Evolutionary conservation across 2,329 filamentous ascomycete species (phyloP).

Genomic region (Xylaria sp.): DNA sequence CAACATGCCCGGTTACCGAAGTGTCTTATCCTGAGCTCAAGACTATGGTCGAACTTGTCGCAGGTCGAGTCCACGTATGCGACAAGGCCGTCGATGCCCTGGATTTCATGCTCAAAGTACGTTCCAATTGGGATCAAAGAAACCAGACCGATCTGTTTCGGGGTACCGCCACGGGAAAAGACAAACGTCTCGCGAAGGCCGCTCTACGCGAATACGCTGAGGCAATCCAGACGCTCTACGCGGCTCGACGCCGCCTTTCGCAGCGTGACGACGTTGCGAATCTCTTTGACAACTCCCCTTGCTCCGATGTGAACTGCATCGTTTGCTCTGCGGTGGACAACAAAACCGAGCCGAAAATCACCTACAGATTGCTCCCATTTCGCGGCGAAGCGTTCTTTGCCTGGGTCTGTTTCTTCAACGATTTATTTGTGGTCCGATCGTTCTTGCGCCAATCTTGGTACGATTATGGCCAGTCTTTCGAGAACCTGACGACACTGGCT

Average conservation of each 20-base stretch:
- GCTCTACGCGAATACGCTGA: neutral
- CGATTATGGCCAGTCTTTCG: neutral
- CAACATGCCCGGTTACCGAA: neutral
- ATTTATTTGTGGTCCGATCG: slow-evolving; percentile 2
- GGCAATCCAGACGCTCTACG: neutral
- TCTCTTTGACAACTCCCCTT: neutral
- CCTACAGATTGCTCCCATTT: neutral
- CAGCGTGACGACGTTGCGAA: neutral
- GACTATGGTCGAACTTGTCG: neutral
- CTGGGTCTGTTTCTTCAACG: slow-evolving; percentile 14
- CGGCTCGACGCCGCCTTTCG: neutral
- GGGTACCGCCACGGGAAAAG: too few species aligned
- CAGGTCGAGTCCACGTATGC: neutral
- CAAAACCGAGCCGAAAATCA: neutral
- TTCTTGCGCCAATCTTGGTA: neutral
- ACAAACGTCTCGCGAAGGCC: too few species aligned
- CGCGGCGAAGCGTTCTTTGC: slow-evolving; percentile 11
- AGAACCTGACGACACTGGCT: neutral
- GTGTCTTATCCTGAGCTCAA: neutral
- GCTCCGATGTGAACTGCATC: neutral
- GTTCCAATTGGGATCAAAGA: neutral
- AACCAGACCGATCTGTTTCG: neutral
- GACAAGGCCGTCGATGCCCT: neutral
- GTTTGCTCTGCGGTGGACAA: neutral
- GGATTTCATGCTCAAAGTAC: slow-evolving; percentile 4